Conservation (phyloP, 495 filamentous ascomycete genomes). For the Annulohypoxylon nitens region DNA sequence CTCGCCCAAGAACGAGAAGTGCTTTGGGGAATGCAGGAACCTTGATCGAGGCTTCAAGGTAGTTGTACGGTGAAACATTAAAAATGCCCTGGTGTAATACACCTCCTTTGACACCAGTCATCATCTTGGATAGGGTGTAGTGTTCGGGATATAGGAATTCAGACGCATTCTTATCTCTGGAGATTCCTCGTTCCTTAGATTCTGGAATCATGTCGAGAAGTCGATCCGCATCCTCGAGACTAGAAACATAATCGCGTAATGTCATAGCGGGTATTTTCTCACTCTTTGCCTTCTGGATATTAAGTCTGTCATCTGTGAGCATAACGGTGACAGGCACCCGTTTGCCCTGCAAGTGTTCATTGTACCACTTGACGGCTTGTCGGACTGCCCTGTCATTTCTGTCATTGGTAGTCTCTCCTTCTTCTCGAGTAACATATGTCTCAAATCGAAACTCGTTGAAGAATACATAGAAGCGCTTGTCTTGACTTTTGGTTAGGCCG, state of each 20-base stretch:
- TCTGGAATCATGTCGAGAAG: constrained; percentile 96
- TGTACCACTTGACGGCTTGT: constrained; percentile 89
- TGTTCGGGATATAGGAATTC: constrained; percentile 86
- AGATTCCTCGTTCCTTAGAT: constrained; percentile 72
- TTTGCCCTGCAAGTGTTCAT: constrained; percentile 78
- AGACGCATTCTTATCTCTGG: constrained; percentile 71
- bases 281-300: constrained; percentile 81
- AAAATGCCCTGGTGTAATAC: constrained; percentile 93
- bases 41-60: constrained; percentile 90
- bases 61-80: constrained; percentile 97
- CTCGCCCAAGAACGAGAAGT: constrained; percentile 88
- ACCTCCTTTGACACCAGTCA: constrained; percentile 88
- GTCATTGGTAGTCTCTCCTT: constrained; percentile 93
- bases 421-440: constrained; percentile 81
- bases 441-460: constrained; percentile 98
- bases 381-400: constrained; percentile 94
- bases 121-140: constrained; percentile 90
- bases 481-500: constrained; percentile 88
- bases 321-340: constrained; percentile 85
- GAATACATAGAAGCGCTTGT: constrained; percentile 97
- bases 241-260: constrained; percentile 81
- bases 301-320: constrained; percentile 92
- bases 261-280: constrained; percentile 77
- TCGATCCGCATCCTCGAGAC: constrained; percentile 83
- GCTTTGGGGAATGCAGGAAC: constrained; percentile 90